These are phyloP conservation scores for Oidiodendron maius DNA, from an alignment of 495 filamentous ascomycete genomes.

Conservation along the genomic window DNA sequence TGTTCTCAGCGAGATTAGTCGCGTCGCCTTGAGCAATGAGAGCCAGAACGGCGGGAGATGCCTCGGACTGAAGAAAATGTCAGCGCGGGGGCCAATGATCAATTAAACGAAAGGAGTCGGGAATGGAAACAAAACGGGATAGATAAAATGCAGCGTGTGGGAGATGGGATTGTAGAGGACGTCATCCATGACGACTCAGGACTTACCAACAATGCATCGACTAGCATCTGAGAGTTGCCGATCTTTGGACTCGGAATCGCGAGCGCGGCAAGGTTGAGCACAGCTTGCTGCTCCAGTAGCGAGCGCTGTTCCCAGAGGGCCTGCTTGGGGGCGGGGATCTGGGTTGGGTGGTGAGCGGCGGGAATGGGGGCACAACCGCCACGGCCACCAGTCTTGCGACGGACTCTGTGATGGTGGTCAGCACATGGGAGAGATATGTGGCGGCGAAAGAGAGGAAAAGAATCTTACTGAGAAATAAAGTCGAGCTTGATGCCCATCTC, in stretches of 20 bases:
- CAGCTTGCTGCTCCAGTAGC: slow-evolving; percentile 45
- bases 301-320: slow-evolving; percentile 4
- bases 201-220: slow-evolving; percentile 40
- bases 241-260: slow-evolving; percentile 8
- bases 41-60: slow-evolving; percentile 21
- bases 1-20: not conserved
- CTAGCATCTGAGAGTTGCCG: slow-evolving; percentile 27
- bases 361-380: slow-evolving; percentile 5
- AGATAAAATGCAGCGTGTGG: too few species aligned
- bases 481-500: slow-evolving; percentile 72
- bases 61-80: slow-evolving; percentile 22
- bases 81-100: too few species aligned
- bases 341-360: slow-evolving; percentile 7
- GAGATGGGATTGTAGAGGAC: too few species aligned
- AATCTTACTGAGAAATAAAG: slow-evolving; percentile 54
- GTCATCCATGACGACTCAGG: not conserved
- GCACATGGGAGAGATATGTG: slow-evolving; percentile 15
- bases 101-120: too few species aligned
- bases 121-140: too few species aligned
- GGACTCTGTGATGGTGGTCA: slow-evolving; percentile 4
- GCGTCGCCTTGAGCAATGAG: slow-evolving; percentile 11
- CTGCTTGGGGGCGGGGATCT: slow-evolving; percentile 8
- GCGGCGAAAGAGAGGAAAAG: slow-evolving; percentile 20
- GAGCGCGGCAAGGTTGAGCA: slow-evolving; percentile 49
- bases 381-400: not conserved